Conservation (phyloP, 331 rosid species). For the Spiraea crenata region DNA sequence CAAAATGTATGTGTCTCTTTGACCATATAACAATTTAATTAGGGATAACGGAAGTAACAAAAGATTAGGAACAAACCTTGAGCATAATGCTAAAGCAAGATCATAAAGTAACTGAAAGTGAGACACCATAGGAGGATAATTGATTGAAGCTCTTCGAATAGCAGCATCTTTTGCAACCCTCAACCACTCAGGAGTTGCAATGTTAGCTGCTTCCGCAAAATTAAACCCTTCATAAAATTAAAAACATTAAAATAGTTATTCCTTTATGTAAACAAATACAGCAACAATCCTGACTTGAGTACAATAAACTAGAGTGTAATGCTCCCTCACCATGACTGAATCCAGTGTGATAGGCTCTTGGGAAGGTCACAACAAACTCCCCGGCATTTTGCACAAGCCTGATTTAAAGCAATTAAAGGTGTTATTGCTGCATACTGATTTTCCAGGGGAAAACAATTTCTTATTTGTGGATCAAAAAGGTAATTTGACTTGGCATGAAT, state of each 20-base stretch:
- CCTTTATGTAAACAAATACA: constrained; percentile 9
- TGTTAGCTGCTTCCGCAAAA: constrained; percentile 93
- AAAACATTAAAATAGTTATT: constrained; percentile 26
- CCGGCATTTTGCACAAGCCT: constrained; percentile 98
- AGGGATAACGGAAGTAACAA: constrained; percentile 24
- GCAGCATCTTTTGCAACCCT: constrained; percentile 94
- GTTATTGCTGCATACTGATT: constrained; percentile 9
- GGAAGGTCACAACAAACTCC: constrained; percentile 96
- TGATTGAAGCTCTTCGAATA: constrained; percentile 88
- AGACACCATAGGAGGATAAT: constrained; percentile 95
- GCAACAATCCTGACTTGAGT: not conserved
- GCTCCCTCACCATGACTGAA: constrained; percentile 88
- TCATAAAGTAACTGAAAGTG: constrained; percentile 95
- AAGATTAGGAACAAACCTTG: constrained; percentile 60
- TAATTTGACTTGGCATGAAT: constrained; percentile 1
- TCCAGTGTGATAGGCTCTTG: constrained; percentile 96
- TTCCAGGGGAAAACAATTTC: not conserved
- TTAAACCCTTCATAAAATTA: constrained; percentile 67
- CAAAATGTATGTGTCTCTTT: not conserved
- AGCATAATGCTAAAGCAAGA: constrained; percentile 82
- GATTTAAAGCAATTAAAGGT: constrained; percentile 34
- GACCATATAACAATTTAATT: not conserved
- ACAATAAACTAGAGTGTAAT: constrained; percentile 7
- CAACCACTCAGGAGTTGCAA: constrained; percentile 98
- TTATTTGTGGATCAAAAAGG: constrained; percentile 3